Evolutionary conservation across 345 rosid species (phyloP), one percentile per base, ranked within the genome.

Genomic region (Chamaenerion angustifolium): DNA sequence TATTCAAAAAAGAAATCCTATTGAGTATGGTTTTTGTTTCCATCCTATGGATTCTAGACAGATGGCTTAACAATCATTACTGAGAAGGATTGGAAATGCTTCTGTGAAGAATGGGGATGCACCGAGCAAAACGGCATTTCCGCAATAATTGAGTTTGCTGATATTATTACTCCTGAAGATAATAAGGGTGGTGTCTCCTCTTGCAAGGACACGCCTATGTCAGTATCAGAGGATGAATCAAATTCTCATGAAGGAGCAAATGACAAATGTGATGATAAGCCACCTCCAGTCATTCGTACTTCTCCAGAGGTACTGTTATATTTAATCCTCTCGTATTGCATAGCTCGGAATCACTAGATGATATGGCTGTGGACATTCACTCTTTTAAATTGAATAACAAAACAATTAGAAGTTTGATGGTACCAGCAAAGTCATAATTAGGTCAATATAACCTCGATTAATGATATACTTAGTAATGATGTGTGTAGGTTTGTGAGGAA

Each of bases 21-120:
- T 19, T 15, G 42, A 18, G 40, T 10, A 18, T 4, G 27, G 10
- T 8, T 48, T n/a, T 46, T 3, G 21, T 14, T n/a, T 42, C 16
- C 31, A 42, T 42, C 50, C 49, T 64, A 64, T 61, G 69, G 56
- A 60, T 66, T 70, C 61, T 78, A 92, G 98, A 82, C 88, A 62
- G 98, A 92, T 67, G 80, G 77, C 70, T 71, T 92, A 69, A 68
- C 90, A 56, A 74, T 92, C 49, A 72, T 92, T 61, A 66, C 93
- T 51, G 85, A 82, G 74, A 64, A 62, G 68, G 98, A 92, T 66
- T 92, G 98, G 96, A 77, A 68, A 66, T 64, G 68, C 68, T 92
- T 92, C 71, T 92, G 98, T 68, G 83, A 87, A 61, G 98, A 87
- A 61, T 92, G 98, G 98, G 87, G 88, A 45, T 81, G 95, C 62